A percentile compares a stretch with the other conserved stretches of the same genome.
phyloP scores from a whole-genome alignment of 306 rosid genomes.

The Dalbergia cultrata region DNA sequence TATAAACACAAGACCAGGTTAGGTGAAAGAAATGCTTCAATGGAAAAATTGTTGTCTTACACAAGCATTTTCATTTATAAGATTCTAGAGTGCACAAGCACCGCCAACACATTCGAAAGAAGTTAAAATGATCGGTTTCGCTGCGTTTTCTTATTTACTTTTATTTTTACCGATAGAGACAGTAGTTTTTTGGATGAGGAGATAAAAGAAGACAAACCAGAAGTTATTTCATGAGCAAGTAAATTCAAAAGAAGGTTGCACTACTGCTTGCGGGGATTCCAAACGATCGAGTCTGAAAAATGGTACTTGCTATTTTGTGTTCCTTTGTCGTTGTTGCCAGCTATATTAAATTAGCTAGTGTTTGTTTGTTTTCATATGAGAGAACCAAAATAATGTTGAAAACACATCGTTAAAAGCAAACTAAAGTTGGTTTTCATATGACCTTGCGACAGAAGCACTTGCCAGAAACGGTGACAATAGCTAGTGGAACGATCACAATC shows the following conservation, averaged over 20 bases:
- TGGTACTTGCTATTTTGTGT: constrained; percentile 41
- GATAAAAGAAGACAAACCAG: constrained; percentile 62
- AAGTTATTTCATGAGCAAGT: constrained; percentile 47
- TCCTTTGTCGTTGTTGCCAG: constrained; percentile 47
- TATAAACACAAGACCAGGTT: constrained; percentile 50
- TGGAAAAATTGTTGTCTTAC: constrained; percentile 37
- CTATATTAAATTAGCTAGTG: constrained; percentile 34
- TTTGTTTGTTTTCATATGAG: constrained; percentile 50
- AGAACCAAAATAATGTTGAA: constrained; percentile 36
- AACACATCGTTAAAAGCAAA: constrained; percentile 31
- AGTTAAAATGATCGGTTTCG: constrained; percentile 18
- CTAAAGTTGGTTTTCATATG: constrained; percentile 35
- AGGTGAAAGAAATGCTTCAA: constrained; percentile 32
- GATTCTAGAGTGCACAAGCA: too few species aligned
- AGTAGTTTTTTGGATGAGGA: constrained; percentile 35
- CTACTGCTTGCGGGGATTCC: constrained; percentile 18
- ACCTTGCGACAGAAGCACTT: constrained; percentile 35
- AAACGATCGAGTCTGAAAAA: neutral
- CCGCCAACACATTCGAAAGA: neutral
- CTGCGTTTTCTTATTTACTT: constrained; percentile 2
- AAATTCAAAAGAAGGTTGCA: constrained; percentile 45
- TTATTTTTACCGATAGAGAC: constrained; percentile 27
- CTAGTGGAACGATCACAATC: constrained; percentile 29
- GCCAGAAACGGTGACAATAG: constrained; percentile 8
- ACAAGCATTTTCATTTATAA: too few species aligned